phyloP scores from a whole-genome alignment of 2,329 filamentous ascomycete genomes.

The Trichoderma endophyticum region DNA sequence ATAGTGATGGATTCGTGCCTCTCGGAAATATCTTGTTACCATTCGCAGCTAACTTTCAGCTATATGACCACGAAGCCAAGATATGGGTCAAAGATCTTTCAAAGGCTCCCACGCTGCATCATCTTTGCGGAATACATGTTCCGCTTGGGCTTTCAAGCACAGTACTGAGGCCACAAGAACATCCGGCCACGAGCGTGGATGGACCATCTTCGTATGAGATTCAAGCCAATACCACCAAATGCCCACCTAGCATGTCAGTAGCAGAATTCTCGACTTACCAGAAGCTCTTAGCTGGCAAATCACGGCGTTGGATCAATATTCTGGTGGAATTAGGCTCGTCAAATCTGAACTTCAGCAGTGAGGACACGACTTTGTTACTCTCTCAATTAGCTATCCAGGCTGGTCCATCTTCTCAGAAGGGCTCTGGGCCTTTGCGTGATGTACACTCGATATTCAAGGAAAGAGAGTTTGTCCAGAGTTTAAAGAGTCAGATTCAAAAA shows the following conservation, averaged over 20 bases:
- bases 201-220: conserved; percentile 48
- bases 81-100: conserved; percentile 13
- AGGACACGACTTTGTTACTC: conserved; percentile 46
- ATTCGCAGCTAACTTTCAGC: conserved; percentile 15
- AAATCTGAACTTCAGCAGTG: conserved; percentile 53
- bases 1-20: not conserved
- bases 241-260: conserved; percentile 43
- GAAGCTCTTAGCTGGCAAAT: conserved; percentile 42
- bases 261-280: conserved; percentile 56
- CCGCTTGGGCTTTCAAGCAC: not conserved
- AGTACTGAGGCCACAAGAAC: not conserved
- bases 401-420: conserved; percentile 41
- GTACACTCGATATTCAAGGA: conserved; percentile 51
- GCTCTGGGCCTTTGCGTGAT: conserved; percentile 35
- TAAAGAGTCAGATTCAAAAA: conserved; percentile 46
- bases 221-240: conserved; percentile 47
- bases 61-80: not conserved
- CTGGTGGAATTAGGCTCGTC: conserved; percentile 50
- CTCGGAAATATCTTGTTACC: conserved; percentile 1
- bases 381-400: conserved; percentile 51
- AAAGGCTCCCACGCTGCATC: conserved; percentile 43
- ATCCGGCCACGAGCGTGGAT: not conserved
- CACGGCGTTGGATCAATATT: conserved; percentile 48
- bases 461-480: conserved; percentile 43
- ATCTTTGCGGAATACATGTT: conserved; percentile 34